Percentiles rank a stretch among this genome's conserved stretches.
Evolutionary conservation across 108 stramenopile species (phyloP).

Genomic region (Aurantiochytrium sp.): DNA sequence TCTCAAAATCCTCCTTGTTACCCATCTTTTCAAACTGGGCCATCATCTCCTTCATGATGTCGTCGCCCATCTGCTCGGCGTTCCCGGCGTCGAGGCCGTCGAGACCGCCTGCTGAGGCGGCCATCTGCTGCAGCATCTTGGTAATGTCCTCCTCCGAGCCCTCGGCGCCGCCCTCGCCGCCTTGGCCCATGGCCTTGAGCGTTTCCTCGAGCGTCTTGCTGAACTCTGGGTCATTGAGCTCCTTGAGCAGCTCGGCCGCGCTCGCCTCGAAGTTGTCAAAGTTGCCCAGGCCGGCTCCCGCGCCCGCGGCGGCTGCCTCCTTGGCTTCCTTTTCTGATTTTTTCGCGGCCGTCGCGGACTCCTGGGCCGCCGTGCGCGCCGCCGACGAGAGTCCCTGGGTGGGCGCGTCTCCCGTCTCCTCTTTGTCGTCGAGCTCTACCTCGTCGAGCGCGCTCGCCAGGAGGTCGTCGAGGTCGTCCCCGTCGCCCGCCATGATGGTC

Average conservation of each 20-base stretch:
- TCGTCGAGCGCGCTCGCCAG: conserved; percentile 9
- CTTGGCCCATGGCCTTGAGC: conserved; percentile 35
- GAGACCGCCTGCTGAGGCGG: conserved; percentile 39
- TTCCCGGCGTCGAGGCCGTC: conserved; percentile 56
- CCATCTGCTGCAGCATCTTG: conserved; percentile 35
- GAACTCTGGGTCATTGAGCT: conserved; percentile 49
- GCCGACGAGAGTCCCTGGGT: background rate
- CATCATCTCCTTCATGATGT: conserved; percentile 70
- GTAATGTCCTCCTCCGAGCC: conserved; percentile 40
- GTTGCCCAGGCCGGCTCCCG: background rate
- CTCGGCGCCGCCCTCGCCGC: background rate
- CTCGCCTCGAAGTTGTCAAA: background rate
- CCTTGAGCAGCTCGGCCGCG: conserved; percentile 38
- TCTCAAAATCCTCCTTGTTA: conserved; percentile 67
- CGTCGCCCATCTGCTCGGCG: conserved; percentile 60
- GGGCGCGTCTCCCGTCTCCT: background rate
- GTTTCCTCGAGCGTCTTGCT: conserved; percentile 47
- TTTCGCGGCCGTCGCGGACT: background rate
- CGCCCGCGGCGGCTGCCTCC: background rate
- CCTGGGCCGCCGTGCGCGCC: background rate
- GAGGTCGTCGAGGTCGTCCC: conserved; percentile 9
- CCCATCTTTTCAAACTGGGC: conserved; percentile 65
- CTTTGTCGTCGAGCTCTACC: background rate
- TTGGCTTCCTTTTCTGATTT: background rate
- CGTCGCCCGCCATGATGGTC: background rate